These are phyloP conservation scores for Pythium oligandrum DNA, from an alignment of 352 stramenopile species.

Conservation along the genomic window DNA sequence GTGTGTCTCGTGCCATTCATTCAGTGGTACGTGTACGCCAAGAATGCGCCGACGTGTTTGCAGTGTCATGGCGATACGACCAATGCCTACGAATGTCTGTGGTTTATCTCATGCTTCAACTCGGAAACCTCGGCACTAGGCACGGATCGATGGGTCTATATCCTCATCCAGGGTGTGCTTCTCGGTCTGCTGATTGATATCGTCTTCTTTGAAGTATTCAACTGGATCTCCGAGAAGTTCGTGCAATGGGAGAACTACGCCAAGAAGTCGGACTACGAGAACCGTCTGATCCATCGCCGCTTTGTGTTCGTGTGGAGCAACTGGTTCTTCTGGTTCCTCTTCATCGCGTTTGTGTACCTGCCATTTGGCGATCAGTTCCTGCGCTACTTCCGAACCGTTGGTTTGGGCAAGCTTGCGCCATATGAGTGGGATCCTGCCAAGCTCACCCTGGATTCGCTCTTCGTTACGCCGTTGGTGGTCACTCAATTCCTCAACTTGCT, in stretches of 20 bases:
- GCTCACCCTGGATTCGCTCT: constrained; percentile 82
- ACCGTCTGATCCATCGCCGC: constrained; percentile 78
- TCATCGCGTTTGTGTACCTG: constrained; percentile 88
- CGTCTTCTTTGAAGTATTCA: constrained; percentile 87
- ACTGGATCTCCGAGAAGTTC: constrained; percentile 86
- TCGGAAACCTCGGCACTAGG: constrained; percentile 62
- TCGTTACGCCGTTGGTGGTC: constrained; percentile 84
- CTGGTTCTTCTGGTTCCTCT: constrained; percentile 91
- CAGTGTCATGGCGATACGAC: constrained; percentile 42
- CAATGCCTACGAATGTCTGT: constrained; percentile 60
- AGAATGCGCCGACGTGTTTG: constrained; percentile 72
- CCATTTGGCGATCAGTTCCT: constrained; percentile 77
- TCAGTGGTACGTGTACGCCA: constrained; percentile 88
- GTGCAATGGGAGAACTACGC: constrained; percentile 85
- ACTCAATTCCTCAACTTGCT: constrained; percentile 88
- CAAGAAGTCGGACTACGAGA: constrained; percentile 85
- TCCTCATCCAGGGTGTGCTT: constrained; percentile 76
- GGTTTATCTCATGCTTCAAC: constrained; percentile 83
- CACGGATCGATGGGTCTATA: constrained; percentile 88
- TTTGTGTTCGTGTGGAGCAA: constrained; percentile 91
- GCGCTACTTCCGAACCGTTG: constrained; percentile 39
- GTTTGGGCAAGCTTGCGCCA: constrained; percentile 49
- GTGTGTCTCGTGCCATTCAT: constrained; percentile 84
- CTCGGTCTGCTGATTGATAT: constrained; percentile 87
- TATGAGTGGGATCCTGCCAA: constrained; percentile 70